Evolutionary conservation across 1,139 yeast species (phyloP).

Genomic region (Geotrichum cucujoidarum): DNA sequence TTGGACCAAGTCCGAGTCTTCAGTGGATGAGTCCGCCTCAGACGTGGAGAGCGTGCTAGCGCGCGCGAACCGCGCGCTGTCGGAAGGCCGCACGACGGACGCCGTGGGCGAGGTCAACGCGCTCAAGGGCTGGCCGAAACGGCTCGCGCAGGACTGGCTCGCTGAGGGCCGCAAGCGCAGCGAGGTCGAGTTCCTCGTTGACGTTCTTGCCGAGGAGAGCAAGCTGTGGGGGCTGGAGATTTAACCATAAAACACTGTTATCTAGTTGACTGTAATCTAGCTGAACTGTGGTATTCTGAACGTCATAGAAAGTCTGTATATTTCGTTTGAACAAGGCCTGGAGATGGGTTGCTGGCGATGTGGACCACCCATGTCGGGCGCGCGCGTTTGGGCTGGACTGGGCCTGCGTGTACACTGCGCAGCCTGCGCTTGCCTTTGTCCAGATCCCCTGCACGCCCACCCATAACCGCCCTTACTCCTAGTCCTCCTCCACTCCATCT

Average conservation of each 20-base stretch:
- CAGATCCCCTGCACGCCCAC: too few species aligned
- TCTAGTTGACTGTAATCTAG: background rate
- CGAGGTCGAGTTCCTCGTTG: constrained; percentile 77
- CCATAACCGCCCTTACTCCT: too few species aligned
- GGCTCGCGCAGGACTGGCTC: constrained; percentile 88
- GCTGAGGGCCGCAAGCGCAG: constrained; percentile 81
- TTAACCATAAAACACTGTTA: too few species aligned
- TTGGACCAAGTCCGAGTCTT: constrained; percentile 52
- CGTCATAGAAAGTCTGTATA: too few species aligned
- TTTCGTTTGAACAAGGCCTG: too few species aligned
- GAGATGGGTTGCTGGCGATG: too few species aligned
- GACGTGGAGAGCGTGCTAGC: constrained; percentile 88
- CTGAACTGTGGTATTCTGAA: too few species aligned
- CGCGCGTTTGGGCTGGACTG: too few species aligned
- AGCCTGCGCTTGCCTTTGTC: too few species aligned
- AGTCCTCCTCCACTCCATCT: too few species aligned
- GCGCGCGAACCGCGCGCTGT: constrained; percentile 71
- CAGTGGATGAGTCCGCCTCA: constrained; percentile 54
- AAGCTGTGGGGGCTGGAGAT: constrained; percentile 15
- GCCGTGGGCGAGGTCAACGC: constrained; percentile 92
- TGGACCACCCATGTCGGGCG: too few species aligned
- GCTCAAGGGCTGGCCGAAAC: constrained; percentile 91
- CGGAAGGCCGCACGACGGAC: constrained; percentile 70
- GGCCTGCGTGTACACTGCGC: too few species aligned
- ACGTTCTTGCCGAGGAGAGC: constrained; percentile 53